A percentile compares a stretch with the other conserved stretches of the same genome.
phyloP scores from a whole-genome alignment of 768 basidiomycete genomes.

The Gautieria morchelliformis region DNA sequence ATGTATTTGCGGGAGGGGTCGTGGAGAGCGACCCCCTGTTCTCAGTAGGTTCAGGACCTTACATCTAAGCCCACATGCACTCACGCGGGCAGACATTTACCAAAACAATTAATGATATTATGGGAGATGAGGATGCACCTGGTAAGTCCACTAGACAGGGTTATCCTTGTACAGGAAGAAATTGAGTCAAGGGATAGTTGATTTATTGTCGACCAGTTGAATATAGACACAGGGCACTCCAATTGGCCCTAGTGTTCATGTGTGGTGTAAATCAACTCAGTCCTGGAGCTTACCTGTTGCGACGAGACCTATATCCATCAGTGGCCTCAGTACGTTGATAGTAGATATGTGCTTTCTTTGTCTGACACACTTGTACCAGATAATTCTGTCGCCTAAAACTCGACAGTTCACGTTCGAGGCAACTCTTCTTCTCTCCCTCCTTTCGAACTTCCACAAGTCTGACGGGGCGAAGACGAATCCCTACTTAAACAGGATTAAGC shows the following conservation, averaged over 20 bases:
- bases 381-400: slow-evolving; percentile 46
- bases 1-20: slow-evolving; percentile 53
- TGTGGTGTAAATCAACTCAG: slow-evolving; percentile 55
- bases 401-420: slow-evolving; percentile 52
- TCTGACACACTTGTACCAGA: slow-evolving; percentile 23
- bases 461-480: slow-evolving; percentile 63
- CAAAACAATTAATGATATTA: slow-evolving; percentile 33
- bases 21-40: slow-evolving; percentile 49
- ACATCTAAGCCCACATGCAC: neutral
- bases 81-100: slow-evolving; percentile 36
- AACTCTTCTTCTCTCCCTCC: slow-evolving; percentile 45
- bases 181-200: neutral
- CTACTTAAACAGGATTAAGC: slow-evolving; percentile 45
- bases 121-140: slow-evolving; percentile 37
- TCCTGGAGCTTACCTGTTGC: slow-evolving; percentile 62
- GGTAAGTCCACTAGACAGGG: slow-evolving; percentile 23
- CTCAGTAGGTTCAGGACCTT: slow-evolving; percentile 25
- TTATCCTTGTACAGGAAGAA: slow-evolving; percentile 5
- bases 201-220: slow-evolving; percentile 23
- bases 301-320: slow-evolving; percentile 49
- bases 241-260: slow-evolving; percentile 47
- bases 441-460: slow-evolving; percentile 65
- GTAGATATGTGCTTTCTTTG: neutral
- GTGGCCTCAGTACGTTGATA: slow-evolving; percentile 33
- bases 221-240: slow-evolving; percentile 44